A percentile compares a stretch with the other conserved stretches of the same genome.
Conservation (phyloP, 805 yeast species). For the Saturnispora gosingensis region DNA sequence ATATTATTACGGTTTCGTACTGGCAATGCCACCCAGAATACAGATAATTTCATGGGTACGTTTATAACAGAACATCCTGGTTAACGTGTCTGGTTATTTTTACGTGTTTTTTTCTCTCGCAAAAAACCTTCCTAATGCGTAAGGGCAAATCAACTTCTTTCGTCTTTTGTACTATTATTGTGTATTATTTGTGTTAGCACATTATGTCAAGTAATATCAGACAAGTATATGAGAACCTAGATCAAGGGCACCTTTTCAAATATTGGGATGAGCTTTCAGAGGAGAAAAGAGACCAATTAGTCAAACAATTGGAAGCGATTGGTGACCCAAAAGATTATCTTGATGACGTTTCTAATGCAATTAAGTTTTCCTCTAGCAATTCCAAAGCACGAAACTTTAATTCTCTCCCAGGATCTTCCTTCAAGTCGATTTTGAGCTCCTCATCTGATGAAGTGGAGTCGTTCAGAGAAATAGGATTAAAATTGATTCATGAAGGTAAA, state of each 20-base stretch:
- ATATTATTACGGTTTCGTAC: too few relatives aligned
- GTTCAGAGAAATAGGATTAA: constrained; percentile 43
- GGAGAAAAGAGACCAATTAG: constrained; percentile 29
- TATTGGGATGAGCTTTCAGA: constrained; percentile 34
- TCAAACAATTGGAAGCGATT: constrained; percentile 34
- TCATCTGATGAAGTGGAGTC: constrained; percentile 22
- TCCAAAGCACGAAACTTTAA: constrained; percentile 24
- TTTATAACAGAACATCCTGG: too few relatives aligned
- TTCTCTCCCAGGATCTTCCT: constrained; percentile 48
- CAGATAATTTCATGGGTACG: too few relatives aligned
- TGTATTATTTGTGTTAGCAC: not conserved
- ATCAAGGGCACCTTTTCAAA: constrained; percentile 45
- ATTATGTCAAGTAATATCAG: constrained; percentile 7
- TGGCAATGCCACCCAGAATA: too few relatives aligned
- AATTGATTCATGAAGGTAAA: constrained; percentile 57
- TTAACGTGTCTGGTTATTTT: not conserved
- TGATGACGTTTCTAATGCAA: constrained; percentile 37
- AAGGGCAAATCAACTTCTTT: not conserved
- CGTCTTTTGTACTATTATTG: not conserved
- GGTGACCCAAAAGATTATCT: constrained; percentile 35
- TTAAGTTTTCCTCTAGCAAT: constrained; percentile 27
- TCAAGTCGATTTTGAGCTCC: constrained; percentile 36
- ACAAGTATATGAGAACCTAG: constrained; percentile 32
- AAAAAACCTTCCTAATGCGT: not conserved
- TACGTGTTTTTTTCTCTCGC: not conserved